Evolutionary conservation across 2,329 filamentous ascomycete genomes (phyloP).

Genomic region (Trichoderma sp.): DNA sequence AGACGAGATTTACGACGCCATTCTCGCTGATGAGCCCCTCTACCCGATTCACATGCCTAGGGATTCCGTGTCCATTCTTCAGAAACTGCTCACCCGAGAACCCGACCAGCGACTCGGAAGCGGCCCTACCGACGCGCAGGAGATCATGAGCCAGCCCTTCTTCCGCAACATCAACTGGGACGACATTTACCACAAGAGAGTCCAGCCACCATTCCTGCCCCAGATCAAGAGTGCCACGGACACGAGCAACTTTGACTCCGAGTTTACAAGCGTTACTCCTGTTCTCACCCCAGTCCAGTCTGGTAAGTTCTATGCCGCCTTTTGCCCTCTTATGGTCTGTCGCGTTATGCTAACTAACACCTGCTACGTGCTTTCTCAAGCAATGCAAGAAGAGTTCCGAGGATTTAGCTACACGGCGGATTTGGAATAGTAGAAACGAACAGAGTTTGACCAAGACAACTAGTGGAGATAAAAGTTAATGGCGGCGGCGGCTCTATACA

Average conservation of each 20-base stretch:
- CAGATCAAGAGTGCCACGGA: conserved; percentile 89
- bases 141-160: conserved; percentile 98
- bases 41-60: conserved; percentile 99
- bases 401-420: conserved; percentile 97
- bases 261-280: conserved; percentile 97
- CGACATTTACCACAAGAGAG: conserved; percentile 94
- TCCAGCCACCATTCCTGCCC: conserved; percentile 86
- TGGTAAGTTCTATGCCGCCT: conserved; percentile 60
- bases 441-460: conserved; percentile 8
- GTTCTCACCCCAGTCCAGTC: conserved; percentile 96
- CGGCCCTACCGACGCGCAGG: conserved; percentile 94
- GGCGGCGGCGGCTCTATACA: background rate
- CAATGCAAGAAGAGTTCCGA: conserved; percentile 99
- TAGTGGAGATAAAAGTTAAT: conserved; percentile 23
- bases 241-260: conserved; percentile 99
- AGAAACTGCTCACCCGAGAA: conserved; percentile 94
- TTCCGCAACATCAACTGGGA: conserved; percentile 99
- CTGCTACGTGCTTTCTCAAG: conserved; percentile 76
- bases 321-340: background rate
- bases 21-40: conserved; percentile 93
- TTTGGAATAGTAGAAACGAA: conserved; percentile 61
- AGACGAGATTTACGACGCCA: conserved; percentile 98
- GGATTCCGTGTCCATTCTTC: conserved; percentile 94
- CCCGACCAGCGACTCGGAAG: conserved; percentile 90
- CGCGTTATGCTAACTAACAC: conserved; percentile 36